Evolutionary conservation across 2,329 filamentous ascomycete species (phyloP), one percentile per base, ranked within the genome.

Genomic region (Leptodontidium sp.): DNA sequence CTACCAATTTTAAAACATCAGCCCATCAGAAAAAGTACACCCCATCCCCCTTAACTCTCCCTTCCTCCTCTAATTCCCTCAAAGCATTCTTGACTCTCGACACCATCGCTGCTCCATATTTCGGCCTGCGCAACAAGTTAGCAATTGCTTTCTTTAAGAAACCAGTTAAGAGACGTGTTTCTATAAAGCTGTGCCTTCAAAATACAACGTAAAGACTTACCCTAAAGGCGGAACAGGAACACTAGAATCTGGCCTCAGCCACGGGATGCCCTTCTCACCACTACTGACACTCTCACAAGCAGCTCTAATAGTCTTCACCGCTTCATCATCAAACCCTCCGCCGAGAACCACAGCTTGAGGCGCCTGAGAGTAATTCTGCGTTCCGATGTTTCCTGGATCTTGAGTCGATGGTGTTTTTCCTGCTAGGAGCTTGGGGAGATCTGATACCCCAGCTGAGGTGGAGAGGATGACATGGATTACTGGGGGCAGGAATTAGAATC

Each of bases 381-480:
- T 64, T 9, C 61, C 61, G 15, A 64, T 52, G n/a, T 64, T 64
- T 4, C 26, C 61, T 11, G 61, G 3, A 7, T 64, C 61, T 53
- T 40, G 47, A 9, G 32, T 50, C 5, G 61, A 26, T 1, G 47
- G 61, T 4, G 61, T 24, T 11, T 64, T 35, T 26, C 61, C 61
- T 38, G 47, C 45, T 1, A 64, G 11, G 17, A 64, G 29, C 24
- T 40, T 53, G 61, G 61, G 61, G 11, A 64, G 29, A 40, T 64
- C 61, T 17, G 47, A 35, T 17, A 40, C 61, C 1, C 45, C 61
- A 2, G 61, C 61, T 17, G 61, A 38, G 12, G 61, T 49, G 4
- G 45, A 52, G 29, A 64, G 61, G 17, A 64, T 53, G 26, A 64
- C 61, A 26, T 64, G 61, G 32, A 64, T 64, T 14, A 64, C 61